These are phyloP conservation scores for Taxillus chinensis DNA, from an alignment of 164 flowering plant genomes.

Conservation along the genomic window DNA sequence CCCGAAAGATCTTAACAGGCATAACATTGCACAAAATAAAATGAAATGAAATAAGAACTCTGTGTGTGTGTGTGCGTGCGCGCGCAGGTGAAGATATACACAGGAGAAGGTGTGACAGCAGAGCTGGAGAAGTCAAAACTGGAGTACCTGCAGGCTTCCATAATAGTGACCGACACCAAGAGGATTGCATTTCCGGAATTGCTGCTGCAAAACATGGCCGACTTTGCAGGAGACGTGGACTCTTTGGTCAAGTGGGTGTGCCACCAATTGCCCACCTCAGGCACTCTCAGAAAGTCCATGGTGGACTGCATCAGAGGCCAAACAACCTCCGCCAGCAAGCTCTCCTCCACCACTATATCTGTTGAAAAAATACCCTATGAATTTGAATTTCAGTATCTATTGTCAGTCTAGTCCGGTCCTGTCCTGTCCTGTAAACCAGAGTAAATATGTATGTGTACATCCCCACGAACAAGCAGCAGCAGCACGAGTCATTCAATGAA, in stretches of 20 bases:
- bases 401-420: slow-evolving; percentile 22
- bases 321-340: slow-evolving; percentile 17
- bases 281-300: slow-evolving; percentile 67
- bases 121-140: slow-evolving; percentile 83
- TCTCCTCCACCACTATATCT: slow-evolving; percentile 9
- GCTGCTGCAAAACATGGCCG: slow-evolving; percentile 41
- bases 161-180: slow-evolving; percentile 53
- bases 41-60: too few relatives aligned
- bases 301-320: slow-evolving; percentile 61
- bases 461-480: too few relatives aligned
- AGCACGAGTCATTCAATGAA: too few relatives aligned
- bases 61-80: too few relatives aligned
- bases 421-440: too few relatives aligned
- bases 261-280: slow-evolving; percentile 72
- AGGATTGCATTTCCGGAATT: slow-evolving; percentile 62
- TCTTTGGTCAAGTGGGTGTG: slow-evolving; percentile 72
- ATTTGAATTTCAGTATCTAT: slow-evolving; percentile 70
- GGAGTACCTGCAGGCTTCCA: slow-evolving; percentile 83
- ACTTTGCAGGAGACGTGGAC: slow-evolving; percentile 45
- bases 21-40: too few relatives aligned
- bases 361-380: slow-evolving; percentile 65
- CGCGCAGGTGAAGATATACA: slow-evolving; percentile 68
- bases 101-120: slow-evolving; percentile 46
- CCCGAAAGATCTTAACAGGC: too few relatives aligned
- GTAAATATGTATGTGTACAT: too few relatives aligned